A percentile compares a stretch with the other conserved stretches of the same genome.
Evolutionary conservation across 2,329 filamentous ascomycete genomes (phyloP).

Genomic region (Exophiala sideris): DNA sequence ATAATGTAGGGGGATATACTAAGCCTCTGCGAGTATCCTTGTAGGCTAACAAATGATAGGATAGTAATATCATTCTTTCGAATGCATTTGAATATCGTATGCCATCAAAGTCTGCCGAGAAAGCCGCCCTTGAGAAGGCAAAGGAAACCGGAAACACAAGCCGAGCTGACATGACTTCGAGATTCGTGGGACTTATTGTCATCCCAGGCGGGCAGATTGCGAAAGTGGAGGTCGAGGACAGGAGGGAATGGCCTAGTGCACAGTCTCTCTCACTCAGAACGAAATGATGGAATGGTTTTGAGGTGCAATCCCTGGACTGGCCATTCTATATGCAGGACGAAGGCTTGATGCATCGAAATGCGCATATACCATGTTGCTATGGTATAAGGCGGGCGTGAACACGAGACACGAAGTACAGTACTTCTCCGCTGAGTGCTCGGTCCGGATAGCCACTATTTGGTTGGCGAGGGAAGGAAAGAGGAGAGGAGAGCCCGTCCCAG

Average conservation of each 20-base stretch:
- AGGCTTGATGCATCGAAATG: background rate
- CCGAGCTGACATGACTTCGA: slow-evolving; percentile 71
- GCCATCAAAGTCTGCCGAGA: slow-evolving; percentile 55
- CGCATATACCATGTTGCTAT: background rate
- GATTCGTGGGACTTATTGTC: slow-evolving; percentile 85
- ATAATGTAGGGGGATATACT: slow-evolving; percentile 60
- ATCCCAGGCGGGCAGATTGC: slow-evolving; percentile 81
- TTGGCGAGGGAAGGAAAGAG: background rate
- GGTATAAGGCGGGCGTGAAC: background rate
- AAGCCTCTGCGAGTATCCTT: background rate
- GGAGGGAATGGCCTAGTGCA: slow-evolving; percentile 18
- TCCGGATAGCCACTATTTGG: background rate
- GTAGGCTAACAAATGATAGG: slow-evolving; percentile 48
- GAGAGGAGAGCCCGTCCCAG: background rate
- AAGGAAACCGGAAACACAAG: slow-evolving; percentile 41
- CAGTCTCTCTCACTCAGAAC: slow-evolving; percentile 22
- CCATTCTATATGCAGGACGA: background rate
- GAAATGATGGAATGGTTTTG: slow-evolving; percentile 10
- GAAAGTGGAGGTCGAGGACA: slow-evolving; percentile 82
- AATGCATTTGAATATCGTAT: slow-evolving; percentile 86
- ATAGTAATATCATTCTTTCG: slow-evolving; percentile 81
- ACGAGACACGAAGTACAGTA: background rate
- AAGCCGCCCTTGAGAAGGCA: slow-evolving; percentile 39
- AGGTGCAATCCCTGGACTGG: background rate
- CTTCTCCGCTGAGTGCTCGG: too few relatives aligned